These are phyloP conservation scores for Bassia scoparia DNA, from an alignment of 148 eudicot species.

Conservation along the genomic window DNA sequence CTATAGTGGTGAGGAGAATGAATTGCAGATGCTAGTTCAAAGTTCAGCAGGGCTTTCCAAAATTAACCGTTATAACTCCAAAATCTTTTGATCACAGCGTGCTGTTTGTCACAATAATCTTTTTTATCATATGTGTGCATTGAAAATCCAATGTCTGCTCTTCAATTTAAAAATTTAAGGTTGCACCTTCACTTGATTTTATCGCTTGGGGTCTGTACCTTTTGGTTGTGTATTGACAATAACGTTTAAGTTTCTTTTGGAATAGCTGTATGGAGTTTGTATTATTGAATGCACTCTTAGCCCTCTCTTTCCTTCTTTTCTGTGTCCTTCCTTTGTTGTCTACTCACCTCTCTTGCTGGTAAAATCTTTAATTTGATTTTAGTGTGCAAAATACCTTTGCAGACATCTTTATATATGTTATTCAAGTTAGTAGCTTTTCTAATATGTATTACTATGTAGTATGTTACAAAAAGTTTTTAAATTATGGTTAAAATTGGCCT, in stretches of 20 bases:
- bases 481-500: too few relatives aligned
- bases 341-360: background rate
- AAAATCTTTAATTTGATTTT: too few relatives aligned
- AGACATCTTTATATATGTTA: background rate
- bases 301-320: background rate
- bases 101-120: constrained; percentile 19
- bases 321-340: constrained; percentile 3
- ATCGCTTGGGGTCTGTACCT: background rate
- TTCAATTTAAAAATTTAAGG: background rate
- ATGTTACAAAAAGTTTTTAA: too few relatives aligned
- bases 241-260: background rate
- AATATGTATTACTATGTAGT: too few relatives aligned
- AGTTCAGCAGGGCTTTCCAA: constrained; percentile 86
- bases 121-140: background rate
- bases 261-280: background rate
- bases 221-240: background rate
- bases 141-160: background rate
- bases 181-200: background rate
- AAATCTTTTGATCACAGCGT: too few relatives aligned
- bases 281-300: background rate
- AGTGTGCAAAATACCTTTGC: background rate
- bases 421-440: too few relatives aligned
- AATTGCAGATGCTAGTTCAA: constrained; percentile 68
- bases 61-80: too few relatives aligned
- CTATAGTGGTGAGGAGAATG: constrained; percentile 87